phyloP scores from a whole-genome alignment of 129 eudicot species.

The Apium graveolens region DNA sequence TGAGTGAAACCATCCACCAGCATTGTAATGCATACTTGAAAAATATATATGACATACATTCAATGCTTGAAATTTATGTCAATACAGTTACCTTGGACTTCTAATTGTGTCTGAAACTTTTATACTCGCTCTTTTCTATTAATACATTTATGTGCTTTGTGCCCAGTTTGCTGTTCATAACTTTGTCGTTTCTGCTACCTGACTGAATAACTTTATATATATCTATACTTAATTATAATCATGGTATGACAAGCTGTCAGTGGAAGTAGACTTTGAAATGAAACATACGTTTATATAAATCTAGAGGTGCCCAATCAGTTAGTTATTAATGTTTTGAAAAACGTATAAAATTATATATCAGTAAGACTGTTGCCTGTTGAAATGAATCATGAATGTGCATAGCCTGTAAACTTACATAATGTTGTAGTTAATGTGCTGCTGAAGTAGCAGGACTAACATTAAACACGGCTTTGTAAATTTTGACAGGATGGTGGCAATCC shows the following conservation, averaged over 20 bases:
- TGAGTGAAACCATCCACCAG: not conserved
- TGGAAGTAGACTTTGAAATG: too few species aligned
- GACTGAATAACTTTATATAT: not conserved
- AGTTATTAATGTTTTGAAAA: conserved; percentile 5
- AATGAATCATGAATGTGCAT: conserved; percentile 1
- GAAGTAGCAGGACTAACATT: not conserved
- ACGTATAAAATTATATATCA: not conserved
- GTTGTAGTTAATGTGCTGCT: not conserved
- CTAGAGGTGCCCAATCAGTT: not conserved
- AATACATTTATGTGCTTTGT: not conserved
- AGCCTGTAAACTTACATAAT: not conserved
- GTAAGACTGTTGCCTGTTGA: not conserved
- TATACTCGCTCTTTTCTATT: not conserved
- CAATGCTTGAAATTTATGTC: too few species aligned
- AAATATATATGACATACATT: too few species aligned
- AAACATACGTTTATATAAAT: not conserved
- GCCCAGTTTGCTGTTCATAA: not conserved
- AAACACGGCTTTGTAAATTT: not conserved
- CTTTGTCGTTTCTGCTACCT: not conserved
- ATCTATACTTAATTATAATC: not conserved
- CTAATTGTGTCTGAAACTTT: not conserved
- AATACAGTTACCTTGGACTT: not conserved
- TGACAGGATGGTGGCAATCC: conserved; percentile 26
- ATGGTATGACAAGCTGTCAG: not conserved
- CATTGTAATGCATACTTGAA: not conserved